Percentiles rank a stretch among this genome's conserved stretches.
Conservation (phyloP, 192 early-diverging fungal species). For the Glomus cerebriforme region DNA sequence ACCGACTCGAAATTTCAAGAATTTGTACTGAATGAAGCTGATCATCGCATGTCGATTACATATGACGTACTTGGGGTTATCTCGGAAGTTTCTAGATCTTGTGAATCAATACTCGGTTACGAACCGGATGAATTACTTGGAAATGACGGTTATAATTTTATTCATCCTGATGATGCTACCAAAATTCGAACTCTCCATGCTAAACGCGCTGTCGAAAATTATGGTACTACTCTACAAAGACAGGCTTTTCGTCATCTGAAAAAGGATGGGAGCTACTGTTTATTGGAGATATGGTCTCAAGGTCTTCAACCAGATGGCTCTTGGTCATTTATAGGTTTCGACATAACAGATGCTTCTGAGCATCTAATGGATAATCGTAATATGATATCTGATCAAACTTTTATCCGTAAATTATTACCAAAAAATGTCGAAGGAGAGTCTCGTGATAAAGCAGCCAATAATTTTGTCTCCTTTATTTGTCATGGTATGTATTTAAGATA, state of each 20-base stretch:
- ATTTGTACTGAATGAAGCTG: not conserved
- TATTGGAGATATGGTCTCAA: slow-evolving; percentile 7
- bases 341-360: not conserved
- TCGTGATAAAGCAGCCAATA: not conserved
- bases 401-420: not conserved
- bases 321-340: slow-evolving; percentile 2
- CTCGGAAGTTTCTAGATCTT: not conserved
- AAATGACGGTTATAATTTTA: not conserved
- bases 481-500: not conserved
- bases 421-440: not conserved
- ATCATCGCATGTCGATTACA: not conserved
- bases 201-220: not conserved
- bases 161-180: slow-evolving; percentile 1
- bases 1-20: not conserved
- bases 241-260: not conserved
- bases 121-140: not conserved
- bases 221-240: not conserved
- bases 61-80: not conserved
- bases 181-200: not conserved
- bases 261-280: slow-evolving; percentile 4
- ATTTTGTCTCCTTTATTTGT: not conserved
- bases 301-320: not conserved
- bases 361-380: not conserved
- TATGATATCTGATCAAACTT: not conserved
- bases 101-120: not conserved